Evolutionary conservation across 306 rosid species (phyloP).

Genomic region (Vigna trinervia): DNA sequence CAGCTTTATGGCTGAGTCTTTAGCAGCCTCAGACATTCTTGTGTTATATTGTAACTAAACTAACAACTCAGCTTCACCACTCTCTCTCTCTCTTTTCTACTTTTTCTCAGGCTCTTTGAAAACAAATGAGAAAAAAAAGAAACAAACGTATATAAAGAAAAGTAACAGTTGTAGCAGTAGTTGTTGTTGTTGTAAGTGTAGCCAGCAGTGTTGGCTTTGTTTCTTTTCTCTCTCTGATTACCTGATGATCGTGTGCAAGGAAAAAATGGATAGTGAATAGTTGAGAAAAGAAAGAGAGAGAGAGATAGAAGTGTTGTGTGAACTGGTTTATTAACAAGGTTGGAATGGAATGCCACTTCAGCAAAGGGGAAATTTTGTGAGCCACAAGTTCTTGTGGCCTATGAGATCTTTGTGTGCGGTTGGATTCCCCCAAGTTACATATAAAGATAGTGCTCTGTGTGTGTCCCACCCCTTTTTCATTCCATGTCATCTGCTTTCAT

Average conservation of each 20-base stretch:
- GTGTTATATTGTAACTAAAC: conserved; percentile 14
- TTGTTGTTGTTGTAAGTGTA: not conserved
- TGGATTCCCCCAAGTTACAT: conserved; percentile 72
- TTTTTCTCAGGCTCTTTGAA: conserved; percentile 23
- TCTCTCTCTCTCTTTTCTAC: conserved; percentile 15
- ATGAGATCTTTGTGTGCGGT: conserved; percentile 70
- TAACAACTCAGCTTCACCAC: conserved; percentile 33
- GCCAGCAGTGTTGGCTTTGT: conserved; percentile 16
- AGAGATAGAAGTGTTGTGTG: conserved; percentile 6
- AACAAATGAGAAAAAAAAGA: conserved; percentile 11
- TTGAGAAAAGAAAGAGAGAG: not conserved
- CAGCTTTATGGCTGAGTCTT: conserved; percentile 72
- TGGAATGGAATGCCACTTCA: conserved; percentile 63
- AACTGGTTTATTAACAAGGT: conserved; percentile 44
- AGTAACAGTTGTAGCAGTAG: not conserved
- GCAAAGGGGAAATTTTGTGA: conserved; percentile 57
- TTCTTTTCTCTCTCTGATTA: conserved; percentile 18
- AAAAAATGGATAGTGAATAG: conserved; percentile 26
- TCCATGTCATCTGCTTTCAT: conserved; percentile 53
- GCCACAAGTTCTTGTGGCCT: conserved; percentile 92
- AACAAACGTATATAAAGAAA: not conserved
- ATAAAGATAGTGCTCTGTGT: conserved; percentile 63
- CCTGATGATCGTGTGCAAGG: conserved; percentile 19
- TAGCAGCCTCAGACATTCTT: conserved; percentile 62
- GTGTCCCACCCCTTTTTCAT: conserved; percentile 49